Conservation (phyloP, 805 yeast species). For the Wickerhamomyces queroliae region DNA sequence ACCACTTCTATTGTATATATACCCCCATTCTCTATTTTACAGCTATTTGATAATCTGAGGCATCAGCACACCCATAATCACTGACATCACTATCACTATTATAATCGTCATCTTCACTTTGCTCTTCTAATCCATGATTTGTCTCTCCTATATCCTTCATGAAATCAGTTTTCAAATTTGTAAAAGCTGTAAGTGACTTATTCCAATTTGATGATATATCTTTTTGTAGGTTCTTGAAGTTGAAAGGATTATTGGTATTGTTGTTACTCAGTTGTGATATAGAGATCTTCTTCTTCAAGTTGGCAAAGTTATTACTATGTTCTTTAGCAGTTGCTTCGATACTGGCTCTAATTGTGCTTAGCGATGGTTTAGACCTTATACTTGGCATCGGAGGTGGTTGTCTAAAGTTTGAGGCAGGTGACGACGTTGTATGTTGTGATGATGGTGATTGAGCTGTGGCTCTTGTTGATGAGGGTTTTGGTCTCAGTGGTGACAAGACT, state of each 20-base stretch:
- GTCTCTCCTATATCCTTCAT: slow-evolving; percentile 14
- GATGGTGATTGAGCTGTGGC: neutral
- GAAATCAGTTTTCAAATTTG: slow-evolving; percentile 2
- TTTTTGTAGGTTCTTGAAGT: slow-evolving; percentile 17
- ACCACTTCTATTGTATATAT: no score
- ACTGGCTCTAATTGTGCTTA: slow-evolving; percentile 6
- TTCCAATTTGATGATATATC: slow-evolving; percentile 10
- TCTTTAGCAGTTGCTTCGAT: slow-evolving; percentile 7
- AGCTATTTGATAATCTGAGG: slow-evolving; percentile 20
- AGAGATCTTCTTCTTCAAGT: slow-evolving; percentile 18
- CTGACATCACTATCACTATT: slow-evolving; percentile 19
- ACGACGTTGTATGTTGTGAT: neutral
- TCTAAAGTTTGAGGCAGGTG: neutral
- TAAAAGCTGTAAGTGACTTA: neutral
- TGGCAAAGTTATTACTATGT: slow-evolving; percentile 7
- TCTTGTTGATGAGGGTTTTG: slow-evolving; percentile 3
- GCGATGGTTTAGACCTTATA: slow-evolving; percentile 9
- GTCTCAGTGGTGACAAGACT: slow-evolving; percentile 2
- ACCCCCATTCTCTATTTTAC: slow-evolving; percentile 12
- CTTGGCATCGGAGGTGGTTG: neutral
- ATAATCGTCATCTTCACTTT: slow-evolving; percentile 23
- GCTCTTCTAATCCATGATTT: slow-evolving; percentile 26
- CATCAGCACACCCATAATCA: slow-evolving; percentile 22
- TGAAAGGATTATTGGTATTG: neutral
- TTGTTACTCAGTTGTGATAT: slow-evolving; percentile 1